phyloP scores from a whole-genome alignment of 2,329 filamentous ascomycete genomes.

The Fusarium sterilihyphosum region DNA sequence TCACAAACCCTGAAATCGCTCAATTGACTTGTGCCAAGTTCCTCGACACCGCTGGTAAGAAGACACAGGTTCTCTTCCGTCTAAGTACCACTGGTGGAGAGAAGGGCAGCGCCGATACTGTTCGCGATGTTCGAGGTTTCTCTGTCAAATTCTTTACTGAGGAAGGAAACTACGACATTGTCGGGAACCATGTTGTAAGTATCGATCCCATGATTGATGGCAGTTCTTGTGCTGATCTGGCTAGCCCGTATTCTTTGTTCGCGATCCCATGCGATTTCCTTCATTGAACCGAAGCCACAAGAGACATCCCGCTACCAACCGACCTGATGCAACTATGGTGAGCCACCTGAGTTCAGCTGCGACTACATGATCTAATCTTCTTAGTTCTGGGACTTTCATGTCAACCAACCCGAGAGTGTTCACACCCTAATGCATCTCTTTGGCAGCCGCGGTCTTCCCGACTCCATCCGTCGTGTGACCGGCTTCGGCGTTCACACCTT shows the following conservation, averaged over 20 bases:
- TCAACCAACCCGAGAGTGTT: conserved; percentile 24
- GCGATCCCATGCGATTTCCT: conserved; percentile 8
- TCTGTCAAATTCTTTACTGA: conserved; percentile 68
- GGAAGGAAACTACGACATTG: conserved; percentile 68
- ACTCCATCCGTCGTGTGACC: conserved; percentile 10
- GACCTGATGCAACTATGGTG: conserved; percentile 15
- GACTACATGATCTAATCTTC: neutral
- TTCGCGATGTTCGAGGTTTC: conserved; percentile 75
- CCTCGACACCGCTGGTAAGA: conserved; percentile 62
- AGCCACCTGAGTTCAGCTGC: neutral
- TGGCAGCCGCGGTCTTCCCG: conserved; percentile 8
- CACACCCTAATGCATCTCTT: conserved; percentile 28
- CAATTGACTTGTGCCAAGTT: conserved; percentile 63
- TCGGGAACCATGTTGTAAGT: conserved; percentile 47
- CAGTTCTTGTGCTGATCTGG: accelerated
- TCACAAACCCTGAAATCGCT: conserved; percentile 60
- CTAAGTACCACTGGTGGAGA: conserved; percentile 77
- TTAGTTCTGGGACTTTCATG: conserved; percentile 28
- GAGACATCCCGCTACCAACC: conserved; percentile 38
- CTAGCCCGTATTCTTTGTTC: conserved; percentile 1
- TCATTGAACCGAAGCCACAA: conserved; percentile 11
- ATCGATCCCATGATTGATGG: accelerated
- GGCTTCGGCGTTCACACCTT: conserved; percentile 23
- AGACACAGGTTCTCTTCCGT: conserved; percentile 67
- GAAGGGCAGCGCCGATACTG: conserved; percentile 72